A percentile compares a stretch with the other conserved stretches of the same genome.
Evolutionary conservation across 306 rosid species (phyloP).

Genomic region (Cucumis melo): DNA sequence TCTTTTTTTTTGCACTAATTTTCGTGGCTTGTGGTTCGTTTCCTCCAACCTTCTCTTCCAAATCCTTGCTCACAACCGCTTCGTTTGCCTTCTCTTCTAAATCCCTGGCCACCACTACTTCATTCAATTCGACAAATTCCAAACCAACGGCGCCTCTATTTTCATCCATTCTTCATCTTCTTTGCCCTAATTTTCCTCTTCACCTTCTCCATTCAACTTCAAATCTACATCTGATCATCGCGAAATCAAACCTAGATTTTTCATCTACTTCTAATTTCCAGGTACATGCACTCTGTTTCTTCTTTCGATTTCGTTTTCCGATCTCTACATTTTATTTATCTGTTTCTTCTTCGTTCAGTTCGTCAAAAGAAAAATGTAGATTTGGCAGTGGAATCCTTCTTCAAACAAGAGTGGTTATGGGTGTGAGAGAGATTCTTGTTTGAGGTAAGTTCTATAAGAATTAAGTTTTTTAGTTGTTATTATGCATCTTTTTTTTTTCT

Average conservation of each 20-base stretch:
- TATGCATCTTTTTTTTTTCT: too few relatives aligned
- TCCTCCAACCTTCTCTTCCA: conserved; percentile 22
- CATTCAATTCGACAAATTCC: conserved; percentile 69
- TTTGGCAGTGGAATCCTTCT: too few relatives aligned
- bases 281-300: neutral
- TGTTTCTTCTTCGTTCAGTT: too few relatives aligned
- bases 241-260: neutral
- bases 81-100: conserved; percentile 59
- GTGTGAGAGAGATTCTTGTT: too few relatives aligned
- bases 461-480: too few relatives aligned
- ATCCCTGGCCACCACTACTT: conserved; percentile 47
- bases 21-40: conserved; percentile 55
- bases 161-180: conserved; percentile 59
- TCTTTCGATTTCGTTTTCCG: neutral
- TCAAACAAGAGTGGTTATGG: too few relatives aligned
- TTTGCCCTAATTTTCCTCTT: conserved; percentile 51
- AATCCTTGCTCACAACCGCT: too few relatives aligned
- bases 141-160: conserved; percentile 66
- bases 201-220: conserved; percentile 46
- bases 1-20: neutral
- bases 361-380: too few relatives aligned
- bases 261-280: neutral
- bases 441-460: too few relatives aligned
- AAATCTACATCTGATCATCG: conserved; percentile 16
- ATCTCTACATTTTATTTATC: too few relatives aligned